Conservation (phyloP, 371 early-diverging fungal genomes). For the Actinomucor elegans region DNA sequence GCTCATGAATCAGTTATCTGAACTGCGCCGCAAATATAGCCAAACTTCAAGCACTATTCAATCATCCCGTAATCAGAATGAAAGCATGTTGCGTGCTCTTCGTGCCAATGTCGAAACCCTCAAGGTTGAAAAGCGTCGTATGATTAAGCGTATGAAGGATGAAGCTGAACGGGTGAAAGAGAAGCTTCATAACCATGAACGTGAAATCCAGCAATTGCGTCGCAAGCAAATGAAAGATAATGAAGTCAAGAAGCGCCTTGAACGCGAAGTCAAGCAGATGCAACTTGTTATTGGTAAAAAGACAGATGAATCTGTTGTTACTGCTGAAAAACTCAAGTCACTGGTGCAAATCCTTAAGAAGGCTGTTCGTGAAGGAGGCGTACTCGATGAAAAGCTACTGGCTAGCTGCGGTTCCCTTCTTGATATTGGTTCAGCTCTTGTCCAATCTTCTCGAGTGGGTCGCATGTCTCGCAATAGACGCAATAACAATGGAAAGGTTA, state of each 20-base stretch:
- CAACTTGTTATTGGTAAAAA: conserved; percentile 51
- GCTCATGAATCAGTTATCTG: conserved; percentile 65
- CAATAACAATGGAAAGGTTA: conserved; percentile 7
- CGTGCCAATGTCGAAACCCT: conserved; percentile 59
- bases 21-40: conserved; percentile 55
- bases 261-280: conserved; percentile 65
- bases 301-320: conserved; percentile 52
- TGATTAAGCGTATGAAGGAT: conserved; percentile 78
- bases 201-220: conserved; percentile 71
- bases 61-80: conserved; percentile 52
- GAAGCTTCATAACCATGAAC: conserved; percentile 58
- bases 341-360: conserved; percentile 45
- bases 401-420: conserved; percentile 24
- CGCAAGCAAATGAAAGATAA: conserved; percentile 64
- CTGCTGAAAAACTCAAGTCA: conserved; percentile 55
- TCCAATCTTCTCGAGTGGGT: conserved; percentile 12
- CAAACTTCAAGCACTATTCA: conserved; percentile 58
- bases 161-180: conserved; percentile 70
- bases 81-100: conserved; percentile 51
- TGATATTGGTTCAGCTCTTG: conserved; percentile 23
- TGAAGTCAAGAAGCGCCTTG: conserved; percentile 66
- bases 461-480: conserved; percentile 13
- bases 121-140: conserved; percentile 74
- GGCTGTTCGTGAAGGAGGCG: conserved; percentile 42
- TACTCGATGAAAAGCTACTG: conserved; percentile 33